These are phyloP conservation scores for Iberis amara DNA, from an alignment of 441 rosid genomes.

Conservation along the genomic window DNA sequence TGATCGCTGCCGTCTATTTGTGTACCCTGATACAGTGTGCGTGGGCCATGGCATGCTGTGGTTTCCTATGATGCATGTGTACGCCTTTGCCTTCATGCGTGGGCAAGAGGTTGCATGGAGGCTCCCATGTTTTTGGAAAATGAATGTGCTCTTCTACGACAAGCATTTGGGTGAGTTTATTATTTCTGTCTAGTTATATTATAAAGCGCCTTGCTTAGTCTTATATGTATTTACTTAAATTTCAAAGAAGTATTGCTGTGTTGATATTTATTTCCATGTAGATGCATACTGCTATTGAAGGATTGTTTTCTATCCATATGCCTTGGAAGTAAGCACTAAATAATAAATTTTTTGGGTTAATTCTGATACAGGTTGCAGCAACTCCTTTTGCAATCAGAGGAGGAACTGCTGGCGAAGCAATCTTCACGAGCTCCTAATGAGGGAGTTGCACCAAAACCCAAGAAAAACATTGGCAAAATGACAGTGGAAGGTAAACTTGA, in stretches of 20 bases:
- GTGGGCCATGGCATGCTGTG: conserved; percentile 97
- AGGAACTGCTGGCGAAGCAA: conserved; percentile 72
- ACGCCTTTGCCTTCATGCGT: conserved; percentile 96
- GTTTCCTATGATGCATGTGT: conserved; percentile 97
- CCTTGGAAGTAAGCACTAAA: conserved; percentile 20
- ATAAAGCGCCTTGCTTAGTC: background rate
- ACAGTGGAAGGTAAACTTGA: conserved; percentile 72
- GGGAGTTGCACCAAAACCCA: conserved; percentile 69
- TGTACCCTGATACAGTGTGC: conserved; percentile 50
- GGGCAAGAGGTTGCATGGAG: conserved; percentile 98
- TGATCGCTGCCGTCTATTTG: conserved; percentile 4
- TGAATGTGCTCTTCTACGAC: conserved; percentile 84
- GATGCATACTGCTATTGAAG: background rate
- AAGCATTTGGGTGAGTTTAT: conserved; percentile 74
- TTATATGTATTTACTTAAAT: background rate
- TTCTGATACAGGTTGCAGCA: conserved; percentile 52
- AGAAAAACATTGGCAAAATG: conserved; percentile 87
- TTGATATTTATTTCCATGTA: too few species aligned
- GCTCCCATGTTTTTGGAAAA: conserved; percentile 96
- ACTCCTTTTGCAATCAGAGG: conserved; percentile 90
- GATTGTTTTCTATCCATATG: background rate
- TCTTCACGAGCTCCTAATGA: conserved; percentile 61
- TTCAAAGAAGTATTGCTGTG: background rate
- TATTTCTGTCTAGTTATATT: background rate
- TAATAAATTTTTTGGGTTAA: conserved; percentile 2